Conservation (phyloP, 1,139 yeast species). For the Yamadazyma atmosphaerica region DNA sequence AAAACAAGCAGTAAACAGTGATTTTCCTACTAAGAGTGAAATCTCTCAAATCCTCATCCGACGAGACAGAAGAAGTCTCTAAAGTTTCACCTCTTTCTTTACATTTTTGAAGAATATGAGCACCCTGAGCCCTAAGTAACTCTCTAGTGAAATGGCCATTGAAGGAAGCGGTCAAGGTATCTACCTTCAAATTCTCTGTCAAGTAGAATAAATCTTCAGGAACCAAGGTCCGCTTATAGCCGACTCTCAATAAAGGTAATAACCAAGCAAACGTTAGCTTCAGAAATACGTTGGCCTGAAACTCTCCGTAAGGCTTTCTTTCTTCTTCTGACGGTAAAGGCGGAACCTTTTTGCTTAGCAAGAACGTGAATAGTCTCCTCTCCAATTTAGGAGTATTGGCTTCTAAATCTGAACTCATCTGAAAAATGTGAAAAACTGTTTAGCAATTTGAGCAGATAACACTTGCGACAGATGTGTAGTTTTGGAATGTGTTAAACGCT, state of each 20-base stretch:
- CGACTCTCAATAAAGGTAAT: constrained; percentile 55
- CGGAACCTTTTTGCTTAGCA: constrained; percentile 36
- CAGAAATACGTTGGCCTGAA: constrained; percentile 29
- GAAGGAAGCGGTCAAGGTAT: constrained; percentile 35
- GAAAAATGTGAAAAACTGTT: not conserved
- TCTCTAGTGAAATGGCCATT: constrained; percentile 34
- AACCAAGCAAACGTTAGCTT: constrained; percentile 58
- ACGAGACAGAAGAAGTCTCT: constrained; percentile 16
- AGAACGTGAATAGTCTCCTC: constrained; percentile 15
- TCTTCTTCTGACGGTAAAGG: constrained; percentile 56
- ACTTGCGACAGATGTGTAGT: no score
- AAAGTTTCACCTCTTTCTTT: constrained; percentile 18
- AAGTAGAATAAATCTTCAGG: constrained; percentile 62
- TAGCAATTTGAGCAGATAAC: no score
- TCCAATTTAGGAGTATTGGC: constrained; percentile 17
- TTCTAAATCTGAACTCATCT: not conserved
- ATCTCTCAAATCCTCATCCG: constrained; percentile 28
- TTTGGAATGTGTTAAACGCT: not conserved
- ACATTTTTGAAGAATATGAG: constrained; percentile 24
- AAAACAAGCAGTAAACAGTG: constrained; percentile 21
- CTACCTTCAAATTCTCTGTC: constrained; percentile 54
- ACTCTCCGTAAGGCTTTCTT: constrained; percentile 42
- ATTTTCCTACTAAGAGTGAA: constrained; percentile 20
- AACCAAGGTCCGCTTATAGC: constrained; percentile 67
- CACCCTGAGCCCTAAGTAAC: constrained; percentile 24